Evolutionary conservation across 2,329 filamentous ascomycete genomes (phyloP).

Genomic region (Coniosporium tulheliwenetii): DNA sequence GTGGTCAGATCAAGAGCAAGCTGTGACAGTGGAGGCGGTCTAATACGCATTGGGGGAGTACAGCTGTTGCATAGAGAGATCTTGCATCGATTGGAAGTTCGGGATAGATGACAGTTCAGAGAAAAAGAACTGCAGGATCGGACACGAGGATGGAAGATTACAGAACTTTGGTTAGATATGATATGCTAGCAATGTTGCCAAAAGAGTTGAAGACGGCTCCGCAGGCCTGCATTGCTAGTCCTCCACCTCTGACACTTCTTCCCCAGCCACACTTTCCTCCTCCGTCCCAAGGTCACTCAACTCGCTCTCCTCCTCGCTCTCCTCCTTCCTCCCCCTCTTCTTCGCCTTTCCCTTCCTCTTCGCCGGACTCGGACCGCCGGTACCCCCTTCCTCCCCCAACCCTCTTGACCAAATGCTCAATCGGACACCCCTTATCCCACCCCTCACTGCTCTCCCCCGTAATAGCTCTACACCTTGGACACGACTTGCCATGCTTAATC

Average conservation of each 20-base stretch:
- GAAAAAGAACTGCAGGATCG: too few relatives aligned
- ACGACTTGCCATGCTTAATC: conserved; percentile 46
- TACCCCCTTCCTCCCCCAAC: conserved; percentile 35
- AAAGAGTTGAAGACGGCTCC: neutral
- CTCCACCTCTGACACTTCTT: neutral
- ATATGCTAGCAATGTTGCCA: too few relatives aligned
- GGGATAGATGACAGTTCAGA: too few relatives aligned
- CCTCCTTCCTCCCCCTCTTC: conserved; percentile 6
- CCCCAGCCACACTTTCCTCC: neutral
- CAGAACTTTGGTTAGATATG: too few relatives aligned
- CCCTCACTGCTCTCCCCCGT: conserved; percentile 44
- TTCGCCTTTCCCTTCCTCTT: conserved; percentile 9
- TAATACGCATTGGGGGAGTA: too few relatives aligned
- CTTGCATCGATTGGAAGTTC: too few relatives aligned
- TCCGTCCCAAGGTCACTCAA: conserved; percentile 8
- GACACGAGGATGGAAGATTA: too few relatives aligned
- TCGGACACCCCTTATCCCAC: conserved; percentile 49
- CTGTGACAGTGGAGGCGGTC: too few relatives aligned
- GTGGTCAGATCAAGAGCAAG: too few relatives aligned
- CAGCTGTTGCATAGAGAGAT: too few relatives aligned
- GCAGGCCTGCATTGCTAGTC: neutral
- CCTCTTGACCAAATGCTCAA: conserved; percentile 45
- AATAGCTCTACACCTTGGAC: conserved; percentile 42
- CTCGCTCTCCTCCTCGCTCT: conserved; percentile 8
- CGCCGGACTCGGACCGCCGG: conserved; percentile 10